phyloP scores from a whole-genome alignment of 306 rosid species.

The Dryas alaskensis region DNA sequence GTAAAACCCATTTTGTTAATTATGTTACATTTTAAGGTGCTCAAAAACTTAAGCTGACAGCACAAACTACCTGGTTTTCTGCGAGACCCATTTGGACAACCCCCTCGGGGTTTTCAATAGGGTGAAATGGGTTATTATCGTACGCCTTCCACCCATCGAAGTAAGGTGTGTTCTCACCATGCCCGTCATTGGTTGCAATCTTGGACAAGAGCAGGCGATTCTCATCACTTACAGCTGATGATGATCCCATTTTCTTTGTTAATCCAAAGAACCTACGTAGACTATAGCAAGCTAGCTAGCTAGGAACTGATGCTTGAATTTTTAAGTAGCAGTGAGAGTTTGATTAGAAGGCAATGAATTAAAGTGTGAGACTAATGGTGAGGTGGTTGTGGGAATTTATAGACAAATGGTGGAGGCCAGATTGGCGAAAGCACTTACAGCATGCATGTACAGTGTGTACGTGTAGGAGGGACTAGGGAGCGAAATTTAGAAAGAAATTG shows the following conservation, averaged over 20 bases:
- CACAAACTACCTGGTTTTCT: constrained; percentile 67
- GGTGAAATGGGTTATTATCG: constrained; percentile 71
- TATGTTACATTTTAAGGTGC: no score
- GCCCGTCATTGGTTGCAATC: constrained; percentile 68
- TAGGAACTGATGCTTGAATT: background rate
- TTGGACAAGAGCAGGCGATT: constrained; percentile 46
- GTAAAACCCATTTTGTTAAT: background rate
- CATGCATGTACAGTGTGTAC: no score
- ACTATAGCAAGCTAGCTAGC: background rate
- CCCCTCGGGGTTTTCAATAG: constrained; percentile 54
- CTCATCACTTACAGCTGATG: constrained; percentile 6
- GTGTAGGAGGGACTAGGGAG: background rate
- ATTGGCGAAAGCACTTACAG: background rate
- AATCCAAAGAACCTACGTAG: background rate
- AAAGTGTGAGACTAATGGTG: constrained; percentile 3
- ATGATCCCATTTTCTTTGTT: constrained; percentile 20
- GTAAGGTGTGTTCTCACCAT: constrained; percentile 79
- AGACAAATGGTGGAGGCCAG: constrained; percentile 4
- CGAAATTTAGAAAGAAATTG: constrained; percentile 2
- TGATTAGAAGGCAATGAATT: background rate
- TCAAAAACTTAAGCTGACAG: background rate
- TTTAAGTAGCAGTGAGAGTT: background rate
- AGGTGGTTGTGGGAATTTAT: background rate
- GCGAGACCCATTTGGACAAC: constrained; percentile 97
- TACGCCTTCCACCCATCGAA: constrained; percentile 93